phyloP scores from a whole-genome alignment of 768 basidiomycete species.

The Boletus rex-veris region DNA sequence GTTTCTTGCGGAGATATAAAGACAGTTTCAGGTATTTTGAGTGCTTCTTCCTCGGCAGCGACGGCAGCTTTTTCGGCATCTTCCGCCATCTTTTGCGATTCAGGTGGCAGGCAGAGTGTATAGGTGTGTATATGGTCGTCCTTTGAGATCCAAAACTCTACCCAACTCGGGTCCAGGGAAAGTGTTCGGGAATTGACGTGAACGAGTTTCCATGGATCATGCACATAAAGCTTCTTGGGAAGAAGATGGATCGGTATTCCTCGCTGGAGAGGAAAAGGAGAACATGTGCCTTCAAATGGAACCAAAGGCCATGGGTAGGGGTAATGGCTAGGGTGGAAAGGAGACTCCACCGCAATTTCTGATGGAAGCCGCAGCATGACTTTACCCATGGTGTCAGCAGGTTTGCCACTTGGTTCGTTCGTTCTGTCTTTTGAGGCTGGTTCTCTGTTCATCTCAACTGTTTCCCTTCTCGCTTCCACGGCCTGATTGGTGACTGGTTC shows the following conservation, averaged over 20 bases:
- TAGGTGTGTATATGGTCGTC: slow-evolving; percentile 29
- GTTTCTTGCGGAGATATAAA: slow-evolving; percentile 21
- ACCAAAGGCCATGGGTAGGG: slow-evolving; percentile 39
- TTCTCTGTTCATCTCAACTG: background rate
- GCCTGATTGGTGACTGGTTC: background rate
- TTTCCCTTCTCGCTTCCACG: too few relatives aligned
- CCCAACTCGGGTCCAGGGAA: background rate
- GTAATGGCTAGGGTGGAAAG: slow-evolving; percentile 34
- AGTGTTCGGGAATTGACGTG: background rate
- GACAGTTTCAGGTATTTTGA: background rate
- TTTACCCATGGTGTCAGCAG: background rate
- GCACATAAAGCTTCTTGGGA: slow-evolving; percentile 41
- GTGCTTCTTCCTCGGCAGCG: slow-evolving; percentile 2
- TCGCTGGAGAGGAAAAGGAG: slow-evolving; percentile 25
- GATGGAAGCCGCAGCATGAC: background rate
- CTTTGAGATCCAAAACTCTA: slow-evolving; percentile 25
- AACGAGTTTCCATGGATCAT: slow-evolving; percentile 40
- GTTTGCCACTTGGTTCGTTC: background rate
- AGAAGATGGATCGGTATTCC: slow-evolving; percentile 34
- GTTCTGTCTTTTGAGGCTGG: background rate
- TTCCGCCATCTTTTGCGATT: slow-evolving; percentile 6
- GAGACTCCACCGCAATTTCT: slow-evolving; percentile 3
- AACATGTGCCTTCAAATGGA: slow-evolving; percentile 33
- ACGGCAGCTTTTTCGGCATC: slow-evolving; percentile 5
- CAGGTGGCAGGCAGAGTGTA: slow-evolving; percentile 20